A percentile compares a stretch with the other conserved stretches of the same genome.
phyloP scores from a whole-genome alignment of 768 basidiomycete species.

The Russula sp. region DNA sequence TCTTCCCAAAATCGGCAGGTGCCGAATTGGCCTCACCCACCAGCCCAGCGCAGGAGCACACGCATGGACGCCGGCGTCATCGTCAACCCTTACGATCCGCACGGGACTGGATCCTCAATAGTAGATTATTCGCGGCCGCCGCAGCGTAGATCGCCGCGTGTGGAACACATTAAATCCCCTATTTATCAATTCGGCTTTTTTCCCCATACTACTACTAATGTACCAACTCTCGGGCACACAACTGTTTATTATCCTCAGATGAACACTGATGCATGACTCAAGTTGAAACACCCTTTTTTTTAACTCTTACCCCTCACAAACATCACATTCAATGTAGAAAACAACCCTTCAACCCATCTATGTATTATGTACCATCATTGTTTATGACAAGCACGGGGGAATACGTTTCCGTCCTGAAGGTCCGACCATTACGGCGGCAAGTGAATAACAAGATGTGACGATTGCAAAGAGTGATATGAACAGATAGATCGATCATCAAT shows the following conservation, averaged over 20 bases:
- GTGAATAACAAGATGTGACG: slow-evolving; percentile 17
- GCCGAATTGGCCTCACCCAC: slow-evolving; percentile 16
- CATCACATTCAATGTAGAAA: slow-evolving; percentile 25
- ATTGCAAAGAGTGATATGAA: slow-evolving; percentile 13
- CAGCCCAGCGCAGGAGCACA: slow-evolving; percentile 26
- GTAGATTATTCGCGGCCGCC: slow-evolving; percentile 36
- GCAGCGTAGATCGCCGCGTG: slow-evolving; percentile 27
- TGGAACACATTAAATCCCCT: slow-evolving; percentile 14
- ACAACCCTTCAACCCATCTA: slow-evolving; percentile 23
- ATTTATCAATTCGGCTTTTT: slow-evolving; percentile 21
- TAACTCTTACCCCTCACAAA: too few relatives aligned
- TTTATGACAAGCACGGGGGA: slow-evolving; percentile 23
- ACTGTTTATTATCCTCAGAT: slow-evolving; percentile 24
- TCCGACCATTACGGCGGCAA: slow-evolving; percentile 5
- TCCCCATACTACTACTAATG: slow-evolving; percentile 21
- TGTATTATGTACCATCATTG: slow-evolving; percentile 28
- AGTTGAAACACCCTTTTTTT: slow-evolving; percentile 3
- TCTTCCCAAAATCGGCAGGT: slow-evolving; percentile 13
- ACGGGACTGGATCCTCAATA: slow-evolving; percentile 40
- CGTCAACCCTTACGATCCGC: slow-evolving; percentile 37
- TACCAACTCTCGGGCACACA: slow-evolving; percentile 16
- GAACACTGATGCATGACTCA: slow-evolving; percentile 11
- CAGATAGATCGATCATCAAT: slow-evolving; percentile 35
- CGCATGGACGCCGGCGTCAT: slow-evolving; percentile 33
- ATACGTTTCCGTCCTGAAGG: slow-evolving; percentile 16